phyloP scores from a whole-genome alignment of 257 asterid genomes.

The Nicotiana knightiana region DNA sequence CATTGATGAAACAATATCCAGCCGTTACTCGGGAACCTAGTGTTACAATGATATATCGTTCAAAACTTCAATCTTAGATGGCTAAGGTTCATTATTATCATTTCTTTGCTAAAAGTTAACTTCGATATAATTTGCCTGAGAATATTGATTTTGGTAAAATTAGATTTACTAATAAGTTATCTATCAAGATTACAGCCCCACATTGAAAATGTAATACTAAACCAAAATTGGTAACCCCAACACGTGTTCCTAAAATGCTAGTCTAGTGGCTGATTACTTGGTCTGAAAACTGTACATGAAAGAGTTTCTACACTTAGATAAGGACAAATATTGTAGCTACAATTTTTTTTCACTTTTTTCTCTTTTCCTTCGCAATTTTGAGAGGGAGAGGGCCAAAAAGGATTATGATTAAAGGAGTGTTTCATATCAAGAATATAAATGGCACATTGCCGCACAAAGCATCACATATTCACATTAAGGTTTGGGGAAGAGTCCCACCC shows the following conservation, averaged over 20 bases:
- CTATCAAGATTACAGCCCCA: background rate
- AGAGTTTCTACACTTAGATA: no score
- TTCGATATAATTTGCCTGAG: background rate
- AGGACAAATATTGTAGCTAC: no score
- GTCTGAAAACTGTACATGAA: no score
- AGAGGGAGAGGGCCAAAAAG: background rate
- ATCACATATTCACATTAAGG: no score
- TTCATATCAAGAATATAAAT: no score
- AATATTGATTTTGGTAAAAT: background rate
- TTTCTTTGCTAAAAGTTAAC: no score
- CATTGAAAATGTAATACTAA: background rate
- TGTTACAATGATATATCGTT: background rate
- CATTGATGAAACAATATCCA: background rate
- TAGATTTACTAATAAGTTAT: background rate
- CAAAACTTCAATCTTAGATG: no score
- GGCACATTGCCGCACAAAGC: rapidly evolving
- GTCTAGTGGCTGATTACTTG: no score
- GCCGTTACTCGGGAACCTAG: background rate
- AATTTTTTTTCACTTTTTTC: background rate
- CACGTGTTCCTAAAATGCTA: background rate
- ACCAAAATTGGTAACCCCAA: background rate
- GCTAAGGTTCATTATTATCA: no score
- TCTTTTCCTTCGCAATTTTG: background rate
- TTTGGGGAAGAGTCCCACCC: no score
- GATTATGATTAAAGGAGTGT: background rate